A percentile compares a stretch with the other conserved stretches of the same genome.
Evolutionary conservation across 2,329 filamentous ascomycete genomes (phyloP).

Genomic region (Penicillium crustosum): DNA sequence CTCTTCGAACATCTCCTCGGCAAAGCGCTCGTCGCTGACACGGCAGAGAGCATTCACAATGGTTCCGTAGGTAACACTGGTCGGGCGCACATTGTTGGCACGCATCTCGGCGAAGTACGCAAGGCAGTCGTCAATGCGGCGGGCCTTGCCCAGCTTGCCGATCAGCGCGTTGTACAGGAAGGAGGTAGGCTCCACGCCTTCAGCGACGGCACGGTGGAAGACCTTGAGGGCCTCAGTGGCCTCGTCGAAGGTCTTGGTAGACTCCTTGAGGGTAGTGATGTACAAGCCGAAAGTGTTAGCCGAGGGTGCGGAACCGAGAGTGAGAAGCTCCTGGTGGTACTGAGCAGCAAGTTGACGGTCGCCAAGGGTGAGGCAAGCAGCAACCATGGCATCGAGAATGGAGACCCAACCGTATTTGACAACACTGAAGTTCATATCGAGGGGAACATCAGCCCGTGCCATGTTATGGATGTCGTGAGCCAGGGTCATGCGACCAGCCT

Average conservation of each 20-base stretch:
- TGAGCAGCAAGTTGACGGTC: conserved; percentile 78
- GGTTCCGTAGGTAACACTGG: conserved; percentile 95
- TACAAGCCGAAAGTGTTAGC: conserved; percentile 98
- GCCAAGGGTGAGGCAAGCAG: conserved; percentile 80
- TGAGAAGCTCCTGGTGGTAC: conserved; percentile 86
- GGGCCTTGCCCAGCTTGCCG: conserved; percentile 95
- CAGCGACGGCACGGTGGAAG: conserved; percentile 87
- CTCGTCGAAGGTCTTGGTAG: conserved; percentile 95
- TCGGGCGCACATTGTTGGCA: conserved; percentile 84
- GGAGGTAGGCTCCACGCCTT: conserved; percentile 92
- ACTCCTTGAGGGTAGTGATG: conserved; percentile 98
- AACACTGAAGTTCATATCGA: conserved; percentile 77
- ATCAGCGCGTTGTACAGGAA: conserved; percentile 99
- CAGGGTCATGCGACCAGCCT: conserved; percentile 76
- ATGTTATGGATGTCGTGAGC: conserved; percentile 86
- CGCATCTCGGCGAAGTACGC: conserved; percentile 99
- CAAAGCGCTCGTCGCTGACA: conserved; percentile 95
- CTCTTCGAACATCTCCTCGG: conserved; percentile 96
- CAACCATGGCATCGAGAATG: conserved; percentile 94
- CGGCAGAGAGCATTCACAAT: conserved; percentile 97
- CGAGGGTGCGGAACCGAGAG: conserved; percentile 86
- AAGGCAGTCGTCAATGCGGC: conserved; percentile 95
- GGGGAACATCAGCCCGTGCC: conserved; percentile 84
- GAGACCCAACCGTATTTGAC: conserved; percentile 96
- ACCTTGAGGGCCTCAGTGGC: conserved; percentile 96